A percentile compares a stretch with the other conserved stretches of the same genome.
These are phyloP conservation scores for Fomitiporia mediterranea DNA, from an alignment of 1,284 basidiomycete genomes.

Conservation along the genomic window DNA sequence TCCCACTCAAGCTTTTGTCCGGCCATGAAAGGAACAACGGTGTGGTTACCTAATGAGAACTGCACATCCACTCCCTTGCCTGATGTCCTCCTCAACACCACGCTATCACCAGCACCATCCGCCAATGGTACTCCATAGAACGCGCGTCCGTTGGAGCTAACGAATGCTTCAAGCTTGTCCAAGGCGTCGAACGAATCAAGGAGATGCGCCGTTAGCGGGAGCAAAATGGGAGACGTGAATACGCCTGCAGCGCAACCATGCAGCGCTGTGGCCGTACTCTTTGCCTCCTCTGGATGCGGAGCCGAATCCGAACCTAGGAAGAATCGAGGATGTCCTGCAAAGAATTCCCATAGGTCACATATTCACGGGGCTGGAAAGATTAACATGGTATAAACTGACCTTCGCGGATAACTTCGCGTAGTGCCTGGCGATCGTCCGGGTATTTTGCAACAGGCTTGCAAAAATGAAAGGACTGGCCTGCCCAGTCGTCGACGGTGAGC, in stretches of 20 bases:
- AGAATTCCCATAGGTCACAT: slow-evolving; percentile 11
- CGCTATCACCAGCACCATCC: slow-evolving; percentile 25
- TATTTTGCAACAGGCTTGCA: slow-evolving; percentile 99
- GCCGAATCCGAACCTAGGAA: slow-evolving; percentile 98
- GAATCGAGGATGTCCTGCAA: slow-evolving; percentile 85
- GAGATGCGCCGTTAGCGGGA: slow-evolving; percentile 83
- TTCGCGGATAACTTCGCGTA: slow-evolving; percentile 77
- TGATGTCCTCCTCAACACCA: slow-evolving; percentile 35
- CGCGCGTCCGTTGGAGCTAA: slow-evolving; percentile 67
- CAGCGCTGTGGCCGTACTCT: slow-evolving; percentile 71
- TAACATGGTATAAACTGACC: slow-evolving; percentile 48
- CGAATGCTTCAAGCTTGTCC: slow-evolving; percentile 76
- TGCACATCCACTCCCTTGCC: slow-evolving; percentile 44
- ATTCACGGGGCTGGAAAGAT: neutral
- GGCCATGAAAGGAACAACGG: slow-evolving; percentile 89
- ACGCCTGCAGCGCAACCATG: slow-evolving; percentile 88
- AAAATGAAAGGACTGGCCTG: slow-evolving; percentile 93
- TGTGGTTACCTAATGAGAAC: slow-evolving; percentile 49
- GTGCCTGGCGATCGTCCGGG: slow-evolving; percentile 84
- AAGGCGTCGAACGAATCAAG: slow-evolving; percentile 85
- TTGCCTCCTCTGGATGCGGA: slow-evolving; percentile 82
- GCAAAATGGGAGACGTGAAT: slow-evolving; percentile 85
- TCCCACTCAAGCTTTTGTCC: slow-evolving; percentile 84
- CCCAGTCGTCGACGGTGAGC: slow-evolving; percentile 96
- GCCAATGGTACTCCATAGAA: slow-evolving; percentile 65